Conservation (phyloP, 2,329 filamentous ascomycete species). For the Microthyrium microscopicum region DNA sequence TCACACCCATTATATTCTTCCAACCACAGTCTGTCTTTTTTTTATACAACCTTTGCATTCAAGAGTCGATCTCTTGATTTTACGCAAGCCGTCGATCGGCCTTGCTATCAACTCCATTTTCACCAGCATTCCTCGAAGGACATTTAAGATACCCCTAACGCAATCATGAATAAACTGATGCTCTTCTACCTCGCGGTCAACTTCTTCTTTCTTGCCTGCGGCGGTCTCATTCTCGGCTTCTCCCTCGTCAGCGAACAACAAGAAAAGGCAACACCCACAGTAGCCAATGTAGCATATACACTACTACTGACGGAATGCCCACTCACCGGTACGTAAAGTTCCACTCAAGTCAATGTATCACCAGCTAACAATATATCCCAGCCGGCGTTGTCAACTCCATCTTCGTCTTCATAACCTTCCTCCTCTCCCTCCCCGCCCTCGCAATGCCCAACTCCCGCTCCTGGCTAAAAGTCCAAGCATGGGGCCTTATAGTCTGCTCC, state of each 20-base stretch:
- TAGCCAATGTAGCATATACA: conserved; percentile 33
- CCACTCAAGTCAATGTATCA: background rate
- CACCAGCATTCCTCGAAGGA: background rate
- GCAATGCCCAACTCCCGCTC: conserved; percentile 46
- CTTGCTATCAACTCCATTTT: background rate
- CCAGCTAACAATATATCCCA: conserved; percentile 13
- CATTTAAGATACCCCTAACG: conserved; percentile 11
- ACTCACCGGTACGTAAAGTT: conserved; percentile 24
- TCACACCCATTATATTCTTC: background rate
- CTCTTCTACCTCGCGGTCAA: conserved; percentile 34
- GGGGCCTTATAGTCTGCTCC: conserved; percentile 48
- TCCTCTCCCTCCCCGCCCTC: conserved; percentile 54
- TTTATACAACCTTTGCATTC: background rate
- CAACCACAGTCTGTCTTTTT: background rate
- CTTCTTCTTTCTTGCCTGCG: conserved; percentile 34
- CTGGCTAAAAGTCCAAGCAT: conserved; percentile 55
- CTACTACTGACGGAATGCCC: conserved; percentile 36
- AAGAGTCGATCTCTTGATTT: background rate
- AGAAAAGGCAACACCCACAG: conserved; percentile 24
- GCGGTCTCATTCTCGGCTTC: conserved; percentile 35
- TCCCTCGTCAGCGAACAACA: conserved; percentile 32
- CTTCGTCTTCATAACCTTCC: conserved; percentile 54
- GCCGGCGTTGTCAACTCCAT: conserved; percentile 57
- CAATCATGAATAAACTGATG: conserved; percentile 34
- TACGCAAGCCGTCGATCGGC: background rate